Evolutionary conservation across 140 eudicot genomes (phyloP), one percentile per base, ranked within the genome.

Genomic region (Stevia rebaudiana): DNA sequence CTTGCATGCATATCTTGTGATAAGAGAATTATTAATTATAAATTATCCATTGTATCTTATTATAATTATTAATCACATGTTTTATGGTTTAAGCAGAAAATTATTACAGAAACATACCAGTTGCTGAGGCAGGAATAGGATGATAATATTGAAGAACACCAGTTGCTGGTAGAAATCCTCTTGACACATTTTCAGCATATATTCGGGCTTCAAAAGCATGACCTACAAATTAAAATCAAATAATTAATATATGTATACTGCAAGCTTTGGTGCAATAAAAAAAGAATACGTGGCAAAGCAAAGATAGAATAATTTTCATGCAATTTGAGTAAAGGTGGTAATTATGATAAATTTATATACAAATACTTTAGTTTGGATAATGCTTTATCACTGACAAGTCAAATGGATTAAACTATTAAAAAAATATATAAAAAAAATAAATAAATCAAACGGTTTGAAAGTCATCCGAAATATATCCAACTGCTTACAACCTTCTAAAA

Each of bases 131-230:
- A 58, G 87, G 83, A 71, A 88, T 84, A 16, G 95, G 94, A 46
- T 76, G 81, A 78, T 83, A 94, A 69, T 94, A 90, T 60, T 94
- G 90, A 74, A 94, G 97, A 73, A 83, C 86, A 15, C 99, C 99
- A 41, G 97, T 83, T 55, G 99, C 99, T 28, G 99, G 99, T 21
- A 94, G 88, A 80, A 94, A 94, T 43, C 99, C 96, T 76, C 82
- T 94, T 23, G 87, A 84, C 74, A 88, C 99, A 76, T 85, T 94
- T 81, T 94, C 99, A 63, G 99, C 99, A 70, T 94, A 94, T 79
- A 94, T 88, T 19, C 99, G 86, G 75, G 99, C 95, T 81, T 94
- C 99, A 78, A 94, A 94, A 65, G 99, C 95, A 76, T 94, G 99
- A 16, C 99, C 99, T 94, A 82, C 37, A 66, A 63, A 50, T 63